phyloP scores from a whole-genome alignment of 225 moss, liverwort and hornwort genomes.

The Polytrichum formosum region DNA sequence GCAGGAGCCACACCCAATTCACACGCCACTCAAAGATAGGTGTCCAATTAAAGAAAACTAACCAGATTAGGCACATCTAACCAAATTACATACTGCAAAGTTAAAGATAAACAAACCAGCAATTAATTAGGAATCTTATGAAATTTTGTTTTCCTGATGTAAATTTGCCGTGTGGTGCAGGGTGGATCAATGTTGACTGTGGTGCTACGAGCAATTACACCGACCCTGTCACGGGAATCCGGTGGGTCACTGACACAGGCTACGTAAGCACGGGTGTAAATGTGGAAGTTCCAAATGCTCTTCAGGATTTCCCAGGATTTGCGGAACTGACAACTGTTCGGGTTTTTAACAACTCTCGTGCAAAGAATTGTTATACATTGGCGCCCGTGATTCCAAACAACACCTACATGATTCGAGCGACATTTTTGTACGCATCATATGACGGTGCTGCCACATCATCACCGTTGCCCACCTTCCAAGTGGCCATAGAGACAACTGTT shows the following conservation, averaged over 20 bases:
- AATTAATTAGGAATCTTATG: no score
- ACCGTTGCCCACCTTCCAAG: conserved; percentile 9
- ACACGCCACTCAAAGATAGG: no score
- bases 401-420: conserved; percentile 21
- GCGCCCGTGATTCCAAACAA: conserved; percentile 11
- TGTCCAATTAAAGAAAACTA: no score
- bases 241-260: conserved; percentile 8
- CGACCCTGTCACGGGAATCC: conserved; percentile 6
- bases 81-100: no score
- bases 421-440: conserved; percentile 23
- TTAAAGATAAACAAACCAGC: no score
- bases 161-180: conserved; percentile 1
- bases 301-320: not conserved
- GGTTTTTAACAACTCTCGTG: conserved; percentile 11
- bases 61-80: no score
- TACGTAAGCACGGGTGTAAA: conserved; percentile 19
- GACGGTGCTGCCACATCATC: conserved; percentile 4
- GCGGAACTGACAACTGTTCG: not conserved
- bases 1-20: no score
- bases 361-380: conserved; percentile 12
- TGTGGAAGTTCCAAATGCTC: not conserved
- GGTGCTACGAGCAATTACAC: conserved; percentile 1
- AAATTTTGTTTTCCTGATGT: no score
- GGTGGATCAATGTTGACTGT: conserved; percentile 23
- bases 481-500: conserved; percentile 18